A percentile compares a stretch with the other conserved stretches of the same genome.
Evolutionary conservation across 139 green algal species (phyloP).

Genomic region (Deuterostichococcus epilithicus): DNA sequence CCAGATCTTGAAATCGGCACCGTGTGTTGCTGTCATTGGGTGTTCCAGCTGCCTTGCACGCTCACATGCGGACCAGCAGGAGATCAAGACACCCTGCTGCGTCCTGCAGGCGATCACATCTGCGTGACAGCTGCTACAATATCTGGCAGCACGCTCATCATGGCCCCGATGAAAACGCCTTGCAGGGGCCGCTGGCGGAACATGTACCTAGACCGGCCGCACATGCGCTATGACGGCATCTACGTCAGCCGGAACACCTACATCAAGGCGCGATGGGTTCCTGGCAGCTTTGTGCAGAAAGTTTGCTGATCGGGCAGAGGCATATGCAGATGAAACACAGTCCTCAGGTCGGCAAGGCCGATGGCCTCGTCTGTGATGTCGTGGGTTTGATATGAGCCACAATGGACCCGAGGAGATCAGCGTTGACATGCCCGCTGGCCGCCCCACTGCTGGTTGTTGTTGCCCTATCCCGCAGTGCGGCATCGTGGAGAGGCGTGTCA

Average conservation of each 20-base stretch:
- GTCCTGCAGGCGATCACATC: not conserved
- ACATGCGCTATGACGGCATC: conserved; percentile 74
- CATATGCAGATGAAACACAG: no score
- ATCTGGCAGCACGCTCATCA: not conserved
- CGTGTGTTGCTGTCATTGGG: no score
- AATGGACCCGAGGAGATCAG: no score
- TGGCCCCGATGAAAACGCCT: conserved; percentile 3
- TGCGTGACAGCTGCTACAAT: not conserved
- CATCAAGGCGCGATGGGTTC: conserved; percentile 25
- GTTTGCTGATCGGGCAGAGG: no score
- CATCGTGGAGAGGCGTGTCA: not conserved
- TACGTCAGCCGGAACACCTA: conserved; percentile 84
- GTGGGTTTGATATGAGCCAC: no score
- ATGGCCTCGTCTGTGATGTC: no score
- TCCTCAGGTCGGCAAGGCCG: no score
- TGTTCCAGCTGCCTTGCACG: conserved; percentile 6
- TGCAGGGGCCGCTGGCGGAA: conserved; percentile 56
- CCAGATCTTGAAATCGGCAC: no score
- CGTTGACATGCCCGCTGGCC: no score
- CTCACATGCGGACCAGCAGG: not conserved
- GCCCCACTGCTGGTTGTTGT: no score
- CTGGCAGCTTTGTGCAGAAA: no score
- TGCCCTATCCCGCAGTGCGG: no score
- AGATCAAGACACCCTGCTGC: not conserved
- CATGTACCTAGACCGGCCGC: conserved; percentile 71